Evolutionary conservation across 345 rosid genomes (phyloP).

Genomic region (Salix purpurea): DNA sequence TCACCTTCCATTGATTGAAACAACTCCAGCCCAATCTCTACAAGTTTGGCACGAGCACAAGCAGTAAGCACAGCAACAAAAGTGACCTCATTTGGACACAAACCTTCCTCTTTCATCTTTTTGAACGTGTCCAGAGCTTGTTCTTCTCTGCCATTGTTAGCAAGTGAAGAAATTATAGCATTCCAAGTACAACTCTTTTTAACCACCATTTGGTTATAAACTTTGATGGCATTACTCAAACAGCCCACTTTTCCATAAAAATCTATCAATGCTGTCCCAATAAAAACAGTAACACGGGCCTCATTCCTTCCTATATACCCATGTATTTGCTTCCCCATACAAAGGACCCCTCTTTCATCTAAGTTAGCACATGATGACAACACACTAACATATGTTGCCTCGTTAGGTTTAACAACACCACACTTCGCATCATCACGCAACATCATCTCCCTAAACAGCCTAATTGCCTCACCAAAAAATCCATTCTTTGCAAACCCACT

Average conservation of each 20-base stretch:
- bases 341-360: too few species aligned
- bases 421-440: too few species aligned
- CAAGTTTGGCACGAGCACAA: constrained; percentile 52
- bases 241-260: constrained; percentile 60
- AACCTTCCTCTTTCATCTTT: constrained; percentile 40
- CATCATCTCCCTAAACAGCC: too few species aligned
- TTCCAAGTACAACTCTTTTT: constrained; percentile 64
- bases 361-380: too few species aligned
- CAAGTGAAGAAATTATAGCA: constrained; percentile 56
- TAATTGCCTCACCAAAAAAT: too few species aligned
- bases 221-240: constrained; percentile 27
- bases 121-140: constrained; percentile 57
- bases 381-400: too few species aligned
- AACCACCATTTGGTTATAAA: constrained; percentile 32
- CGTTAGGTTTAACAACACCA: too few species aligned
- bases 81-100: constrained; percentile 57
- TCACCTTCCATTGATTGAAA: constrained; percentile 35
- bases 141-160: constrained; percentile 47
- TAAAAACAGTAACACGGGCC: too few species aligned
- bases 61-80: constrained; percentile 58
- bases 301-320: too few species aligned
- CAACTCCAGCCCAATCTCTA: constrained; percentile 45
- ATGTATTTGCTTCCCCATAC: too few species aligned
- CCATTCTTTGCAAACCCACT: too few species aligned
- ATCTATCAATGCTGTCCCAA: too few species aligned